A percentile compares a stretch with the other conserved stretches of the same genome.
These are phyloP conservation scores for Hyaloscypha bicolor DNA, from an alignment of 495 filamentous ascomycete species.

Conservation along the genomic window DNA sequence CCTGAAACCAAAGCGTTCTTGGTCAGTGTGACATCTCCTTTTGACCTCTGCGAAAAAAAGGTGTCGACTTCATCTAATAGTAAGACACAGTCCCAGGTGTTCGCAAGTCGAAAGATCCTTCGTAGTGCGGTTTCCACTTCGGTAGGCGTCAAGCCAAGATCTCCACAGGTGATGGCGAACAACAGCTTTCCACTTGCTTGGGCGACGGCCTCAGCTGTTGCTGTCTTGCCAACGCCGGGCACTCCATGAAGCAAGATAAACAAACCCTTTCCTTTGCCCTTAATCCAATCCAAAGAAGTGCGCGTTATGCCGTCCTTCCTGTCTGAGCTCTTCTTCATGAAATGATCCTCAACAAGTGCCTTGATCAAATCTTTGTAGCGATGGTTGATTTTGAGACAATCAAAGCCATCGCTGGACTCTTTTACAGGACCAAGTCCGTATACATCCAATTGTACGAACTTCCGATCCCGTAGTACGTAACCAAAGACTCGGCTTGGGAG, in stretches of 20 bases:
- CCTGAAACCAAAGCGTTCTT: conserved; percentile 76
- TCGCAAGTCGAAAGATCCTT: conserved; percentile 39
- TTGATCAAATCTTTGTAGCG: conserved; percentile 51
- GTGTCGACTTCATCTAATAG: conserved; percentile 61
- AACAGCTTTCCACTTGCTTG: conserved; percentile 35
- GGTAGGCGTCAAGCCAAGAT: conserved; percentile 37
- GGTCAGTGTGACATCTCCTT: conserved; percentile 36
- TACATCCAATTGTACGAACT: conserved; percentile 16
- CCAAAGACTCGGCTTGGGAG: conserved; percentile 43
- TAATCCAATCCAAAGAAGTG: not conserved
- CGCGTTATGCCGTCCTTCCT: not conserved
- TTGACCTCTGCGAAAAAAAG: conserved; percentile 48
- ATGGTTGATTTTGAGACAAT: conserved; percentile 38
- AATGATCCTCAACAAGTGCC: conserved; percentile 43
- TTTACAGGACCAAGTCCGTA: not conserved
- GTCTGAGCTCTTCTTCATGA: conserved; percentile 26
- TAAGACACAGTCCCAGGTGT: conserved; percentile 51
- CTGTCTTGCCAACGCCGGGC: conserved; percentile 55
- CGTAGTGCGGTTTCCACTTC: conserved; percentile 45
- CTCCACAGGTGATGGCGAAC: conserved; percentile 42
- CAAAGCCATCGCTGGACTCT: conserved; percentile 1
- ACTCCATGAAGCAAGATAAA: conserved; percentile 56
- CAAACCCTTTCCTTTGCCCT: conserved; percentile 44
- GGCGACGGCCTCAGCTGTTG: conserved; percentile 44
- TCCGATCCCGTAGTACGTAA: conserved; percentile 42